Base-by-base conservation (phyloP, 352 stramenopile species). In the Phytopythium boreale region DNA sequence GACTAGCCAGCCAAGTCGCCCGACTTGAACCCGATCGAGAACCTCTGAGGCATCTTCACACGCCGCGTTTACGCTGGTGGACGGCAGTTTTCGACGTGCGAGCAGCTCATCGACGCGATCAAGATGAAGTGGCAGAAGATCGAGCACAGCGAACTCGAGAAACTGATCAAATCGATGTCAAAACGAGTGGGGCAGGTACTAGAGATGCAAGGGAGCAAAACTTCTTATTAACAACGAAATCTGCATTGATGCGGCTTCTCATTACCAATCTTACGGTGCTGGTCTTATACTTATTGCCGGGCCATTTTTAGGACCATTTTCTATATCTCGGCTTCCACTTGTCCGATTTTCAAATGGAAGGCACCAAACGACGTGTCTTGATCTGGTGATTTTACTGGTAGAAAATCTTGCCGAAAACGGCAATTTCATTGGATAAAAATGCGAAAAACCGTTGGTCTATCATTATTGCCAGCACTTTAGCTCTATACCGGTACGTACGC, bases 11-110 rank as follows among this genome's bases (percentile, higher is more conserved):
- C 64, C 2, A 66, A 63, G 26, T 64, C 61, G 0, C 64, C 65
- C 4, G 53, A 76, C 57, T 37, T 65, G 4, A 69, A 72, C 29
- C 62, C 69, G 0, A 76, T 70, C 2, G 60, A 75, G 27, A 68
- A 63, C 20, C 17, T 75, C 7, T 71, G 60, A 61, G 58, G 62
- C 6, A 29, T 73, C 4, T 39, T 70, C 1, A 39, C 55, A 2
- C 55, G 66, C 5, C 41, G 29, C 8, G 59, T 72, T 0, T 76
- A 72, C 46, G 51, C 61, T 22, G 37, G 63, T 36, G 61, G 65
- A 20, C 11, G 41, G 4, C 56, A 72, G 34, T 72, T 66, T 52
- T 7, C 53, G 43, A 61, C 55, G 10, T 15, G 27, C 17, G 56
- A 64, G 8, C 6, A 51, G 19, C 66, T 72, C 0, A 63, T 63